phyloP scores from a whole-genome alignment of 805 yeast species.

The Cyberlindnera maclurae region DNA sequence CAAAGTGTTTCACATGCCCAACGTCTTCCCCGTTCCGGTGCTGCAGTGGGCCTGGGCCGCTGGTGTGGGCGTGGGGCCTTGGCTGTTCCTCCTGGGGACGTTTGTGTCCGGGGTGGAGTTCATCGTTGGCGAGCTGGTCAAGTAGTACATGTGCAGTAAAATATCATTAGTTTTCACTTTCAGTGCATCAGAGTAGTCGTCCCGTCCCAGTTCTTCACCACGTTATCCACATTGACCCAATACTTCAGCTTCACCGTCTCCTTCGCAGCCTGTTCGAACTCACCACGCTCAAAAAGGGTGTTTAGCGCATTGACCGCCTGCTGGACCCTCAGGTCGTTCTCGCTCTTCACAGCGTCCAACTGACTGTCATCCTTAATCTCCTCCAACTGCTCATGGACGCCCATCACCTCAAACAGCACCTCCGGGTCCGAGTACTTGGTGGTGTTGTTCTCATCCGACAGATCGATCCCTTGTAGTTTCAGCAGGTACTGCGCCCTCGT shows the following conservation, averaged over 20 bases:
- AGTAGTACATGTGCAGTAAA: not conserved
- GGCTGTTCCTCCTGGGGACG: slow-evolving; percentile 39
- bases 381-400: slow-evolving; percentile 78
- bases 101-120: slow-evolving; percentile 21
- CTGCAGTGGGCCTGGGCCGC: slow-evolving; percentile 34
- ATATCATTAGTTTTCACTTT: slow-evolving; percentile 1
- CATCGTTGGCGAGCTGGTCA: slow-evolving; percentile 6
- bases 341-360: slow-evolving; percentile 40
- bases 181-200: slow-evolving; percentile 59
- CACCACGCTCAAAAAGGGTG: slow-evolving; percentile 34
- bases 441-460: slow-evolving; percentile 53
- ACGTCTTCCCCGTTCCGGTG: slow-evolving; percentile 29
- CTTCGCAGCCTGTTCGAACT: slow-evolving; percentile 53
- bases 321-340: slow-evolving; percentile 51
- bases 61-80: slow-evolving; percentile 51
- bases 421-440: slow-evolving; percentile 25
- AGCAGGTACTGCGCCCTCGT: slow-evolving; percentile 59
- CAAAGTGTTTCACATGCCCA: slow-evolving; percentile 10
- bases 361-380: slow-evolving; percentile 55
- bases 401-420: slow-evolving; percentile 69
- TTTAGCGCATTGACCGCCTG: slow-evolving; percentile 39
- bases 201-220: slow-evolving; percentile 72
- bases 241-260: slow-evolving; percentile 72
- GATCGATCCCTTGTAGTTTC: slow-evolving; percentile 37
- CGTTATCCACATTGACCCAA: slow-evolving; percentile 72